phyloP scores from a whole-genome alignment of 2,329 filamentous ascomycete species.

The Pseudocercospora cruenta region DNA sequence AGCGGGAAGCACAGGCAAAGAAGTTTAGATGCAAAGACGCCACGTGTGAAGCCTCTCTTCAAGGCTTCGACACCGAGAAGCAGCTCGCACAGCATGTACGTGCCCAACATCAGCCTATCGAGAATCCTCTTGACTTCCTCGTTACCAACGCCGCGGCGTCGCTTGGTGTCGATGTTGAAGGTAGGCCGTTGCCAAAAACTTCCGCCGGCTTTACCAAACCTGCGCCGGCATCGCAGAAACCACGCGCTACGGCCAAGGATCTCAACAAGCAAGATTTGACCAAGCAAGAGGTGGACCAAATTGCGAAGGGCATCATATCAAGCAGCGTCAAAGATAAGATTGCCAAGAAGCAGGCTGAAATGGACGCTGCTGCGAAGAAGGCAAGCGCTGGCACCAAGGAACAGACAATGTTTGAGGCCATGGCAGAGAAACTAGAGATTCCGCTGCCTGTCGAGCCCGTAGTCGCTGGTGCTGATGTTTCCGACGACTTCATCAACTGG shows the following conservation, averaged over 20 bases:
- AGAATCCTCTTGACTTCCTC: slow-evolving; percentile 60
- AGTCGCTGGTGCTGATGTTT: slow-evolving; percentile 1
- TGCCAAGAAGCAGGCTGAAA: slow-evolving; percentile 27
- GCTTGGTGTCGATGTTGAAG: slow-evolving; percentile 54
- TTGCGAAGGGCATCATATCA: slow-evolving; percentile 18
- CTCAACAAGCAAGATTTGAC: slow-evolving; percentile 21
- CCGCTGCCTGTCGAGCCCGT: slow-evolving; percentile 12
- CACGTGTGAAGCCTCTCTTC: slow-evolving; percentile 56
- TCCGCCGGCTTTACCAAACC: slow-evolving; percentile 8
- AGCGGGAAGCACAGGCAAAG: slow-evolving; percentile 46
- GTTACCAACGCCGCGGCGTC: slow-evolving; percentile 53
- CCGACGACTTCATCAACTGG: slow-evolving; percentile 19
- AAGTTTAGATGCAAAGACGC: slow-evolving; percentile 59
- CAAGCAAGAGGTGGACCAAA: slow-evolving; percentile 19
- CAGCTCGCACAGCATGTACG: slow-evolving; percentile 57
- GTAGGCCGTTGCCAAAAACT: slow-evolving; percentile 30
- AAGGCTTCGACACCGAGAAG: slow-evolving; percentile 55
- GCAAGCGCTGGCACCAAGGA: slow-evolving; percentile 26
- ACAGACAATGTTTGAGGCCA: slow-evolving; percentile 36
- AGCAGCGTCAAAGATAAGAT: slow-evolving; percentile 21
- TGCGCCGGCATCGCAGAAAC: slow-evolving; percentile 12
- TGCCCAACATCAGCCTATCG: slow-evolving; percentile 57
- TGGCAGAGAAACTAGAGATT: slow-evolving; percentile 35
- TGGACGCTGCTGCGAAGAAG: slow-evolving; percentile 23
- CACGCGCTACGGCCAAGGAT: slow-evolving; percentile 24